Percentiles rank a stretch among this genome's conserved stretches.
These are phyloP conservation scores for Pogostemon cablin DNA, from an alignment of 257 asterid species.

Conservation along the genomic window DNA sequence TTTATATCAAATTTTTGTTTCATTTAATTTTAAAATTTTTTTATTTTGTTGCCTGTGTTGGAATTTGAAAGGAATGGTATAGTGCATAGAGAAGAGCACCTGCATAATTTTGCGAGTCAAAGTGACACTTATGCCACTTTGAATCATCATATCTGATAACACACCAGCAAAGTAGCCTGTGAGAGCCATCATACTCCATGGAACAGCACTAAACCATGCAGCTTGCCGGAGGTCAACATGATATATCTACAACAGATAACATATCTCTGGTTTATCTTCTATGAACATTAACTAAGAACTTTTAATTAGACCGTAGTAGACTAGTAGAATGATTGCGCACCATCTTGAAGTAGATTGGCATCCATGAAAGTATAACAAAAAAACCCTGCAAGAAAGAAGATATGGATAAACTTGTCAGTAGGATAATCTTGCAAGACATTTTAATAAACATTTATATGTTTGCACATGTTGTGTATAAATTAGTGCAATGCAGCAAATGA, in stretches of 20 bases:
- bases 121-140: conserved; percentile 75
- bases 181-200: conserved; percentile 97
- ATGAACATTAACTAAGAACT: conserved; percentile 12
- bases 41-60: background rate
- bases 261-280: conserved; percentile 27
- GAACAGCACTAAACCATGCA: conserved; percentile 98
- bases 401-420: conserved; percentile 18
- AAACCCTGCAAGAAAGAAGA: conserved; percentile 70
- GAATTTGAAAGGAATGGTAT: background rate
- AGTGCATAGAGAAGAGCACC: conserved; percentile 45
- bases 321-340: conserved; percentile 41
- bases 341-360: conserved; percentile 95
- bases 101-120: conserved; percentile 95
- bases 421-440: conserved; percentile 26
- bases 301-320: background rate
- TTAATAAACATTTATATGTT: background rate
- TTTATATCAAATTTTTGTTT: background rate
- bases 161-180: conserved; percentile 89
- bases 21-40: background rate
- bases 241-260: conserved; percentile 60
- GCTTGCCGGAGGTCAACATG: conserved; percentile 94
- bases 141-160: conserved; percentile 82
- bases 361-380: conserved; percentile 95
- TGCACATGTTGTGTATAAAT: background rate
- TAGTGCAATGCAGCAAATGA: conserved; percentile 13